Percentiles rank a stretch among this genome's conserved stretches.
These are phyloP conservation scores for Striga hermonthica DNA, from an alignment of 305 asterid species.

Conservation along the genomic window DNA sequence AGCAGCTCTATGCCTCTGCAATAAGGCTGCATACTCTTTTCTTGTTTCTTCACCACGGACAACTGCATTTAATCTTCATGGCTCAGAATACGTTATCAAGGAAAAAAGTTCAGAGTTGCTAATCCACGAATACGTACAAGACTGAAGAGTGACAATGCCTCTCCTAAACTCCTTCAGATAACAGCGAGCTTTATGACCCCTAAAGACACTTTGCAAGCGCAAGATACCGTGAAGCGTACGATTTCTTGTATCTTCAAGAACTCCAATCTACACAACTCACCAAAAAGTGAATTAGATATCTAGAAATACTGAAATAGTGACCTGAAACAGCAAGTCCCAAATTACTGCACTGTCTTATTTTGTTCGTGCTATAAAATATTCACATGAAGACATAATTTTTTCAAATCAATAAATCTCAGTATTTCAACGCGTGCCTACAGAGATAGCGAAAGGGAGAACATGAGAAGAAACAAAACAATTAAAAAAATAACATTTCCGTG, in stretches of 20 bases:
- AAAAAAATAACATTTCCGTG: too few species aligned
- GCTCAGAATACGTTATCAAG: conserved; percentile 8
- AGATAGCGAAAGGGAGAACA: too few species aligned
- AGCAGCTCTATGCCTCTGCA: conserved; percentile 62
- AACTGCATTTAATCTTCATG: conserved; percentile 42
- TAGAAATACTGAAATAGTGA: conserved; percentile 8
- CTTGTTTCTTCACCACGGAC: conserved; percentile 67
- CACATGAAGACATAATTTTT: background rate
- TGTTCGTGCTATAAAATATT: background rate
- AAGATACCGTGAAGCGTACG: conserved; percentile 91
- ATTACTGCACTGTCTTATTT: conserved; percentile 5
- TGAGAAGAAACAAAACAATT: too few species aligned
- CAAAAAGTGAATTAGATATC: background rate
- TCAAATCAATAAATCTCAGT: too few species aligned
- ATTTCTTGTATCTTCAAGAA: conserved; percentile 94
- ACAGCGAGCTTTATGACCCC: conserved; percentile 94
- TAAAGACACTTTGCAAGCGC: conserved; percentile 93
- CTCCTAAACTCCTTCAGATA: conserved; percentile 51
- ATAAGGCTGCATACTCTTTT: conserved; percentile 49
- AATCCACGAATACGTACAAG: conserved; percentile 47
- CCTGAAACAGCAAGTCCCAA: conserved; percentile 1
- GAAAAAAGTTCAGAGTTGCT: background rate
- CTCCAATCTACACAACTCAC: conserved; percentile 61
- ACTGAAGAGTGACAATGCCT: conserved; percentile 75
- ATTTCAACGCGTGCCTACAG: too few species aligned